These are phyloP conservation scores for Colletotrichum euphorbiae DNA, from an alignment of 2,329 filamentous ascomycete species.

Conservation along the genomic window DNA sequence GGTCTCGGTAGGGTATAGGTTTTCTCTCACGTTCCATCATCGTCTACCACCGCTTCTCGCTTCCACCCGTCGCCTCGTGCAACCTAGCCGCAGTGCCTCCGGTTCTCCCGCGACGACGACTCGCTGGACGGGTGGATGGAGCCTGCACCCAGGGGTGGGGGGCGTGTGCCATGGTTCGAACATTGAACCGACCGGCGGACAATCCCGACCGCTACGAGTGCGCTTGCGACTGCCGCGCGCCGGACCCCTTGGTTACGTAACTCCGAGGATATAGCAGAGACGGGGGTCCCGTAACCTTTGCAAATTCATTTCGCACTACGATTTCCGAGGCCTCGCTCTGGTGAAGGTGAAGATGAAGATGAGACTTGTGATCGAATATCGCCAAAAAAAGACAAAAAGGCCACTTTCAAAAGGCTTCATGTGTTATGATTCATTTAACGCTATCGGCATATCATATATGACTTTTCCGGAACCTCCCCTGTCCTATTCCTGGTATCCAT, in stretches of 20 bases:
- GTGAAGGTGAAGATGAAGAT: neutral
- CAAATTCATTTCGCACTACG: slow-evolving; percentile 3
- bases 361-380: neutral
- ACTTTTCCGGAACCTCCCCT: slow-evolving; percentile 15
- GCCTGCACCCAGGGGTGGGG: neutral
- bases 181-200: slow-evolving; percentile 37
- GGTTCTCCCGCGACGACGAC: slow-evolving; percentile 5
- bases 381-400: neutral
- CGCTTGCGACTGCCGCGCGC: slow-evolving; percentile 11
- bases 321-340: neutral
- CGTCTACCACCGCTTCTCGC: neutral
- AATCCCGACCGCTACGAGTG: slow-evolving; percentile 3
- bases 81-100: slow-evolving; percentile 11
- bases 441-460: slow-evolving; percentile 32
- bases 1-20: neutral
- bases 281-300: neutral
- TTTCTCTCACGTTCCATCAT: slow-evolving; percentile 34
- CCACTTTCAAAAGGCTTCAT: slow-evolving; percentile 1
- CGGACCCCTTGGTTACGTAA: slow-evolving; percentile 25
- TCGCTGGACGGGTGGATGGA: neutral
- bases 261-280: neutral
- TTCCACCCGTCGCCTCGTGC: neutral
- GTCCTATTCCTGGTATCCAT: slow-evolving; percentile 4
- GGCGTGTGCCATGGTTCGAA: slow-evolving; percentile 17
- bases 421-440: slow-evolving; percentile 31